These are phyloP conservation scores for Teunomyces lycoperdinae DNA, from an alignment of 805 yeast genomes.

Conservation along the genomic window DNA sequence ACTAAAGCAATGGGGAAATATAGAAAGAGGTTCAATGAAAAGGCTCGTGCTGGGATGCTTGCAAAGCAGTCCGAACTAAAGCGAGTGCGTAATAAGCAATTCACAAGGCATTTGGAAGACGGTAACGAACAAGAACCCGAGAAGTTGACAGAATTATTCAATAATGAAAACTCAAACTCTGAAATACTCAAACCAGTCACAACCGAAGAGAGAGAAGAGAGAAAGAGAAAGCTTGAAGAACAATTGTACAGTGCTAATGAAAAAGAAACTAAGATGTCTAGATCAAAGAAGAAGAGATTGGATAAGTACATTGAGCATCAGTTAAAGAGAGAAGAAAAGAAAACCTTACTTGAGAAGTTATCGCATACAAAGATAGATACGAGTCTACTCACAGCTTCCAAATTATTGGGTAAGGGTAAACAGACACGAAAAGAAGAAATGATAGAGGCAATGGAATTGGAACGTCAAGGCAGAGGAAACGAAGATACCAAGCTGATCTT, in stretches of 20 bases:
- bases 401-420: conserved; percentile 71
- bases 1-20: conserved; percentile 68
- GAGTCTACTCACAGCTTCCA: conserved; percentile 64
- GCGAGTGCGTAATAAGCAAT: conserved; percentile 67
- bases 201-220: conserved; percentile 56
- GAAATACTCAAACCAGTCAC: conserved; percentile 62
- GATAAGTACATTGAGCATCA: conserved; percentile 94
- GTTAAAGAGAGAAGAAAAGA: conserved; percentile 82
- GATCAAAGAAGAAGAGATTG: conserved; percentile 70
- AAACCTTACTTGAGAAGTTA: conserved; percentile 68
- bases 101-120: conserved; percentile 45
- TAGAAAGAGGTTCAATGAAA: conserved; percentile 76
- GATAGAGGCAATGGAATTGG: conserved; percentile 71
- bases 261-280: conserved; percentile 64
- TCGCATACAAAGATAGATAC: conserved; percentile 71
- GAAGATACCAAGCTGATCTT: conserved; percentile 59
- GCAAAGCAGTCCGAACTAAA: conserved; percentile 72
- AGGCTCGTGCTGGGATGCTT: conserved; percentile 82
- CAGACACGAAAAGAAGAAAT: conserved; percentile 67
- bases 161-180: conserved; percentile 51
- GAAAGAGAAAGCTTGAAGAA: conserved; percentile 63
- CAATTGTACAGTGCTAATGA: conserved; percentile 52
- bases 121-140: conserved; percentile 15
- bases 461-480: conserved; percentile 66
- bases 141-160: conserved; percentile 4